Evolutionary conservation across 495 filamentous ascomycete genomes (phyloP), one percentile per base, ranked within the genome.

Genomic region (Aspergillus biplanus): DNA sequence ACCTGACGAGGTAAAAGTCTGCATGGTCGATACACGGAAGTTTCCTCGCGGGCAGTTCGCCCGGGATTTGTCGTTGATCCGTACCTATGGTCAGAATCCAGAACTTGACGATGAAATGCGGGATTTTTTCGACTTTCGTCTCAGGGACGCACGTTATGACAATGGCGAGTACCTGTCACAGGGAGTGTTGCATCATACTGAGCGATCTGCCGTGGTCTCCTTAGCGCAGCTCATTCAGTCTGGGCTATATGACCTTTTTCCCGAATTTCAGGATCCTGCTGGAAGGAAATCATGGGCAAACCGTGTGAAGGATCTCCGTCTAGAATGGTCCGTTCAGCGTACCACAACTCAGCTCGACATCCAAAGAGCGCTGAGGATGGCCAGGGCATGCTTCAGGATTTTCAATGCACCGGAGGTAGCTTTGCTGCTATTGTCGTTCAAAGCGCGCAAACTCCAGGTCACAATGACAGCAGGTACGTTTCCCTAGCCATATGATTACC

Each of bases 141-240:
- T n/a, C 7, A 35, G 15, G 13, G 35, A 59, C 44, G n/a, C 39
- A 49, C n/a, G 49, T 59, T 61, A 61, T 44, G 33, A 61, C 33
- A 61, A 61, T 44, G 58, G 58, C 16, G 58, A 61, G 34, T 61
- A 61, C 42, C 49, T 61, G 39, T 61, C 58, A n/a, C 58, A 61
- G 34, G 59, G 59, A 53, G 33, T 47, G 1, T 53, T 61, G 50
- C 11, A 61, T 61, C 59, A 54, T 55, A 34, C 50, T 54, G 59
- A 49, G 49, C 59, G 49, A n/a, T n/a, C n/a, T n/a, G n/a, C n/a
- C n/a, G n/a, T n/a, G n/a, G n/a, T n/a, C n/a, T n/a, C n/a, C n/a
- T n/a, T n/a, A n/a, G n/a, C n/a, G n/a, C n/a, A n/a, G n/a, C n/a
- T n/a, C n/a, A n/a, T n/a, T n/a, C n/a, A n/a, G n/a, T n/a, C n/a